A percentile compares a stretch with the other conserved stretches of the same genome.
These are phyloP conservation scores for Anisogramma anomala DNA, from an alignment of 2,329 filamentous ascomycete species.

Conservation along the genomic window DNA sequence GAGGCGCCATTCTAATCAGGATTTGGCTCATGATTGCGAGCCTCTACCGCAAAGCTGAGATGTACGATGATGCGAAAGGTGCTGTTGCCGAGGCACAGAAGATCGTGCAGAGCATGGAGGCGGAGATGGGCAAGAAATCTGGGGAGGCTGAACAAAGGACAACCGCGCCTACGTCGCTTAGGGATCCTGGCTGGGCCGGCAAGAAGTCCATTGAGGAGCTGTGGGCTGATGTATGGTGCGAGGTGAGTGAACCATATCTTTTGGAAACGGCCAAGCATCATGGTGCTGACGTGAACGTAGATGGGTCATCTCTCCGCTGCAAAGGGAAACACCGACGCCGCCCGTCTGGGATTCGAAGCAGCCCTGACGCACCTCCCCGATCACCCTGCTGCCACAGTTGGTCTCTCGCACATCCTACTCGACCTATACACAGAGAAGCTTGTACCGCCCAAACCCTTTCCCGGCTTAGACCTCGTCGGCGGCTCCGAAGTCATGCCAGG, in stretches of 20 bases:
- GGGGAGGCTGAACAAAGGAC: slow-evolving; percentile 50
- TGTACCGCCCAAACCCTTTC: slow-evolving; percentile 45
- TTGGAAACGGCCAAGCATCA: neutral
- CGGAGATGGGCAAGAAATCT: slow-evolving; percentile 47
- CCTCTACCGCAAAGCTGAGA: slow-evolving; percentile 71
- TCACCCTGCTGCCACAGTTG: slow-evolving; percentile 69
- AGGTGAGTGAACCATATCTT: slow-evolving; percentile 42
- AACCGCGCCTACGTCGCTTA: slow-evolving; percentile 50
- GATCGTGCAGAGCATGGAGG: slow-evolving; percentile 60
- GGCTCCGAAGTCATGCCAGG: slow-evolving; percentile 19
- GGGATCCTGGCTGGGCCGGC: slow-evolving; percentile 62
- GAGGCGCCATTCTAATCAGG: slow-evolving; percentile 50
- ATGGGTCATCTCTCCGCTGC: slow-evolving; percentile 54
- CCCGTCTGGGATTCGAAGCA: slow-evolving; percentile 68
- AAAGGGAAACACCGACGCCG: slow-evolving; percentile 52
- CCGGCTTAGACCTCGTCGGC: slow-evolving; percentile 28
- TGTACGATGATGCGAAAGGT: slow-evolving; percentile 68
- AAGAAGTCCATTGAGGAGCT: slow-evolving; percentile 73
- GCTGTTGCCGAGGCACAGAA: slow-evolving; percentile 73
- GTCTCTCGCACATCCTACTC: slow-evolving; percentile 72
- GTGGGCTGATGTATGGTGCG: slow-evolving; percentile 71
- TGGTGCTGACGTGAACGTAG: neutral
- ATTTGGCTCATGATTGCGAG: slow-evolving; percentile 87
- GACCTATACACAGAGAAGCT: slow-evolving; percentile 68
- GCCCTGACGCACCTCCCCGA: slow-evolving; percentile 70